These are phyloP conservation scores for Amaranthus tricolor DNA, from an alignment of 179 eudicot species.

Conservation along the genomic window DNA sequence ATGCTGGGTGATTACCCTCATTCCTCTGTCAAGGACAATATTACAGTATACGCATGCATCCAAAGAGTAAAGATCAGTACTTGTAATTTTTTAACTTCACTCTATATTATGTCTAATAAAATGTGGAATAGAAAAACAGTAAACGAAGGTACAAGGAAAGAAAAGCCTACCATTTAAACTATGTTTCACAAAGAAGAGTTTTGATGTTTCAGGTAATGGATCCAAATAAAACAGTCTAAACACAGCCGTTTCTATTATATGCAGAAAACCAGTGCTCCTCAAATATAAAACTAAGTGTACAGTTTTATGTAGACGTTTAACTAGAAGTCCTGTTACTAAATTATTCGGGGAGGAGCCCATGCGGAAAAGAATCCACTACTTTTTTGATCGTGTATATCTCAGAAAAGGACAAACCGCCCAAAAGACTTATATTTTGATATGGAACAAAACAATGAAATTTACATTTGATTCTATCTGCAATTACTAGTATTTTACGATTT, in stretches of 20 bases:
- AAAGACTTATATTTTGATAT: too few relatives aligned
- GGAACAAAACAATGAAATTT: too few relatives aligned
- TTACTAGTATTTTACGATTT: neutral
- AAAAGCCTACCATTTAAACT: neutral
- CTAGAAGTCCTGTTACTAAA: too few relatives aligned
- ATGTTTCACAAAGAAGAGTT: neutral
- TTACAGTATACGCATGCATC: too few relatives aligned
- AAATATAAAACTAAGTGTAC: neutral
- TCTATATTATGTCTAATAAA: neutral
- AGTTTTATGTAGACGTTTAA: too few relatives aligned
- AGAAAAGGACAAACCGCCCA: too few relatives aligned
- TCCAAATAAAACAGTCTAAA: neutral
- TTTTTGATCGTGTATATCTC: too few relatives aligned
- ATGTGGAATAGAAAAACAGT: neutral
- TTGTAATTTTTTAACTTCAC: neutral
- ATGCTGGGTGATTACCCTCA: constrained; percentile 18
- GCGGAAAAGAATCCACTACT: too few relatives aligned
- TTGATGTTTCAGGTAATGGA: neutral
- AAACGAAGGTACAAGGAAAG: neutral
- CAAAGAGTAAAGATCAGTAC: neutral
- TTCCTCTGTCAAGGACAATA: constrained; percentile 7
- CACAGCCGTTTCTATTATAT: neutral
- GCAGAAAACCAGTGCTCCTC: constrained; percentile 4
- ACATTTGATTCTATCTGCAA: neutral
- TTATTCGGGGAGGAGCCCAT: too few relatives aligned